A percentile compares a stretch with the other conserved stretches of the same genome.
phyloP scores from a whole-genome alignment of 2,329 filamentous ascomycete genomes.

The Chaetomium olivaceum region DNA sequence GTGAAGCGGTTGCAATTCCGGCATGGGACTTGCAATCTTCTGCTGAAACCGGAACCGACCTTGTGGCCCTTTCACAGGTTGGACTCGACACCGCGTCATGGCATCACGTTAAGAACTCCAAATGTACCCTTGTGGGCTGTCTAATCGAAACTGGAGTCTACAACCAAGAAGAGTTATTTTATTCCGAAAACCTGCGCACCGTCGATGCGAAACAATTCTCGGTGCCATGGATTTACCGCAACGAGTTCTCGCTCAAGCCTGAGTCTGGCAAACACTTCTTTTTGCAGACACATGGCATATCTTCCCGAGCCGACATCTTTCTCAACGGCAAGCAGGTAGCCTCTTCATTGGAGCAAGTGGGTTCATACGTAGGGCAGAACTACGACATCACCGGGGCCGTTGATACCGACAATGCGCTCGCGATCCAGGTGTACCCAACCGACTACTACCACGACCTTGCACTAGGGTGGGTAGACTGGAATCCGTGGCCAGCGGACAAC shows the following conservation, averaged over 20 bases:
- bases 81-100: conserved; percentile 52
- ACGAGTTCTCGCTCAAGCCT: conserved; percentile 49
- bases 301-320: conserved; percentile 60
- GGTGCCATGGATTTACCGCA: conserved; percentile 60
- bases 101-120: conserved; percentile 49
- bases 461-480: conserved; percentile 63
- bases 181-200: conserved; percentile 47
- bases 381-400: conserved; percentile 55
- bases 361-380: conserved; percentile 56
- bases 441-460: conserved; percentile 61
- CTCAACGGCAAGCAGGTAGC: conserved; percentile 58
- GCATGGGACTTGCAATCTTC: conserved; percentile 54
- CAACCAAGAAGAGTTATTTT: conserved; percentile 56
- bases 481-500: conserved; percentile 61
- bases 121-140: conserved; percentile 58
- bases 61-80: conserved; percentile 44
- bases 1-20: conserved; percentile 41
- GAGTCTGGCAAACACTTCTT: conserved; percentile 47
- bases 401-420: conserved; percentile 49
- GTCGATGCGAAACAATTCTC: conserved; percentile 51
- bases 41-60: conserved; percentile 39
- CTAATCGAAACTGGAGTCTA: conserved; percentile 55
- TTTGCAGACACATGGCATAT: conserved; percentile 60
- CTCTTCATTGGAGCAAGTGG: conserved; percentile 50
- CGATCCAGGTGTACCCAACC: conserved; percentile 57